phyloP scores from a whole-genome alignment of 1,284 basidiomycete genomes.

The Volvariella volvacea region DNA sequence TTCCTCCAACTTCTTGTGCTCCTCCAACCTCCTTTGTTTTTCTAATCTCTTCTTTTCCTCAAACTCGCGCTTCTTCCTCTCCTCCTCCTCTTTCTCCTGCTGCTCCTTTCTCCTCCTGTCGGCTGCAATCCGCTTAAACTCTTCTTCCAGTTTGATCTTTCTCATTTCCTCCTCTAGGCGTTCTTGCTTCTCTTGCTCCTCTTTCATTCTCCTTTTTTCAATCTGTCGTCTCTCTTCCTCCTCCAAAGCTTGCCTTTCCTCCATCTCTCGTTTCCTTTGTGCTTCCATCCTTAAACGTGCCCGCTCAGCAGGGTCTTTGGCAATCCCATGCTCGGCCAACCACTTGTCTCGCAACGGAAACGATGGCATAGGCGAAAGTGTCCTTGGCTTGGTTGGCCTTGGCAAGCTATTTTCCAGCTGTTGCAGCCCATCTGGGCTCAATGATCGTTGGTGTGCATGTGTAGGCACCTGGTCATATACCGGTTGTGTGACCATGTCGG shows the following conservation, averaged over 20 bases:
- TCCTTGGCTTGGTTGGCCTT: conserved; percentile 5
- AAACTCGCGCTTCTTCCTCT: conserved; percentile 34
- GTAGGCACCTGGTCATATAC: too few species aligned
- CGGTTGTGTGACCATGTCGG: too few species aligned
- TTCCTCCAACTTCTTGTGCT: conserved; percentile 46
- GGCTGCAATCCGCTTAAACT: conserved; percentile 40
- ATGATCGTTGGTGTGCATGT: too few species aligned
- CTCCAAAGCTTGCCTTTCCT: conserved; percentile 38
- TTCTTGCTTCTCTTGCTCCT: conserved; percentile 35
- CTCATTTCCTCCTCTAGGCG: conserved; percentile 44
- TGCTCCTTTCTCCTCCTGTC: conserved; percentile 40
- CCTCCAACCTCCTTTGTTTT: conserved; percentile 43
- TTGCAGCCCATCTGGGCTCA: conserved; percentile 5
- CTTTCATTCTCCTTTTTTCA: conserved; percentile 38
- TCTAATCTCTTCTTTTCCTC: conserved; percentile 43
- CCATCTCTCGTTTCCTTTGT: conserved; percentile 35
- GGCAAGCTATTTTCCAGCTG: conserved; percentile 8
- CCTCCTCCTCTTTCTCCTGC: conserved; percentile 45
- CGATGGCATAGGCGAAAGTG: conserved; percentile 7
- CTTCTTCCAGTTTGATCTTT: conserved; percentile 37
- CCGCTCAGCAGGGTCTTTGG: conserved; percentile 39
- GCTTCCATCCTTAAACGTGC: conserved; percentile 32
- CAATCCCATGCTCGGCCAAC: conserved; percentile 21
- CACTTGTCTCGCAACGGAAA: conserved; percentile 33
- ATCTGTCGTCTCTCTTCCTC: conserved; percentile 48